Base-by-base conservation (phyloP, 2,329 filamentous ascomycete genomes). In the Verticillium nubilum region DNA sequence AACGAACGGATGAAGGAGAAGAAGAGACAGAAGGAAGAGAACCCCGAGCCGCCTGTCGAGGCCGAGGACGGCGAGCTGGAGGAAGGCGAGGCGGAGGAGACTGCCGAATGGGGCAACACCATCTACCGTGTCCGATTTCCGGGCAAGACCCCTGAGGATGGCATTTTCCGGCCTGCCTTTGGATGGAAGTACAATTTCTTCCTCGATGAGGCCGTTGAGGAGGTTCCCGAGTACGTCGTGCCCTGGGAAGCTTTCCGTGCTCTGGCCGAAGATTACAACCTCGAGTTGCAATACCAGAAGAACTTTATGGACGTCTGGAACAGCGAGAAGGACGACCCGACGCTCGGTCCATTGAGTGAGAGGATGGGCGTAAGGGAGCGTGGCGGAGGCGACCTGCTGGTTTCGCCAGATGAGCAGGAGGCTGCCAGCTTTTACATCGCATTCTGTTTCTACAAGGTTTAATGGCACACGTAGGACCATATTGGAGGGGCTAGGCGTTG, bases 171-270 rank as follows among this genome's bases (percentile, higher is more conserved):
- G 5, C 95, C 95, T 5, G 92, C 95, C 0, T 98, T 92, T 71
- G 95, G 94, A 56, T 98, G 95, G 93, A 97, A 95, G 74, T 99
- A 99, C 77, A 96, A 87, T 70, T 99, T 97, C 79, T 96, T 92
- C 73, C 86, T 99, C 59, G 88, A 95, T 68, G 95, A 99, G 76
- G 95, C 95, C 0, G 95, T 99, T 23, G 94, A 98, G 72, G 91
- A 93, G 70, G 91, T 97, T 7, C 94, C 95, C 2, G 95, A 99
- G 77, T 99, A 97, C 71, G 94, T 99, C 1, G 95, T 99, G 1
- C 95, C 95, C 0, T 99, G 95, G 94, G 93, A 97, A 72, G 93
- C 92, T 1, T 98, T 99, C 78, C 91, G 95, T 76, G 93, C 92
- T 27, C 79, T 98, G 67, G 95, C 95, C 19, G 93, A 97, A 71